Percentiles rank a stretch among this genome's conserved stretches.
Evolutionary conservation across 495 filamentous ascomycete species (phyloP).

Genomic region (Penicillium argentinense): DNA sequence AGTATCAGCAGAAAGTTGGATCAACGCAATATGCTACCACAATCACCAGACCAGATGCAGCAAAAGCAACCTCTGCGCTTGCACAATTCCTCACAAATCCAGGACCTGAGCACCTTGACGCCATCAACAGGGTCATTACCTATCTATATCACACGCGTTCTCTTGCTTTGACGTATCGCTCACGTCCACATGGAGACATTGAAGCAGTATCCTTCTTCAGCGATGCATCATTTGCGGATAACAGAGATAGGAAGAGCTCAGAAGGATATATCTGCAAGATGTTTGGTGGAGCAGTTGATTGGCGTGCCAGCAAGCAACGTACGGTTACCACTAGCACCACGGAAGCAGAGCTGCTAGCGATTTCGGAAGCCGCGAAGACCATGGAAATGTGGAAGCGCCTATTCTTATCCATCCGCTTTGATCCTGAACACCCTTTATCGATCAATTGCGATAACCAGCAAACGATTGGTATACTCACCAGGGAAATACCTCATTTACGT

Average conservation of each 20-base stretch:
- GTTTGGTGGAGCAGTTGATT: constrained; percentile 18
- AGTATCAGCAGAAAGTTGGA: constrained; percentile 24
- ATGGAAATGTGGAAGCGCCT: constrained; percentile 5
- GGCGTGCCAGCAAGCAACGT: constrained; percentile 14
- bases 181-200: no score
- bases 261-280: constrained; percentile 15
- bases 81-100: constrained; percentile 21
- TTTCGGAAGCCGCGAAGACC: constrained; percentile 5
- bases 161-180: no score
- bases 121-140: constrained; percentile 5
- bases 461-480: background rate
- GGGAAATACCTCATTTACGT: background rate
- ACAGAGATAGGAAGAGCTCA: constrained; percentile 14
- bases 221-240: constrained; percentile 16
- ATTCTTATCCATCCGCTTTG: background rate
- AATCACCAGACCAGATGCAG: constrained; percentile 19
- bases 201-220: no score
- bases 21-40: constrained; percentile 20
- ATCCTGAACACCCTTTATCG: background rate
- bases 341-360: constrained; percentile 12
- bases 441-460: background rate
- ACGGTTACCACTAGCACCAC: constrained; percentile 24
- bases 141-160: no score
- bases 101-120: constrained; percentile 5
- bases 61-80: constrained; percentile 6